Percentiles rank a stretch among this genome's conserved stretches.
Evolutionary conservation across 2,329 filamentous ascomycete species (phyloP).

Genomic region (Fusarium devonianum): DNA sequence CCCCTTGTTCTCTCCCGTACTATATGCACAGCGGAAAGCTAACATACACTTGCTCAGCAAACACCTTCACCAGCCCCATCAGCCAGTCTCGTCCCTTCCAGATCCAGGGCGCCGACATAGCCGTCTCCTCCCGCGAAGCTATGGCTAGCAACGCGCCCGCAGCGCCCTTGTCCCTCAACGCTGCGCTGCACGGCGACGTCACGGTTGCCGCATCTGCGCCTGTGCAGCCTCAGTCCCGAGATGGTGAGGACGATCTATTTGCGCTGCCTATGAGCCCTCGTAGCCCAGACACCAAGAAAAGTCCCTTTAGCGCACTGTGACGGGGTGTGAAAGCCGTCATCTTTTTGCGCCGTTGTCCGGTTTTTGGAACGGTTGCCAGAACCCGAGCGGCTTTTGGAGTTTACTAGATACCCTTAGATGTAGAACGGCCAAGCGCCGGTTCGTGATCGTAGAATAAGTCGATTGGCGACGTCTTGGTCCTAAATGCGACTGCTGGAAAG

Average conservation of each 20-base stretch:
- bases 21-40: constrained; percentile 24
- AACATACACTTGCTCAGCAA: constrained; percentile 38
- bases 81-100: constrained; percentile 46
- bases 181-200: constrained; percentile 40
- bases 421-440: constrained; percentile 26
- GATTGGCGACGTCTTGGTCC: neutral
- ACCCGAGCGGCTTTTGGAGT: constrained; percentile 3
- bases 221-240: constrained; percentile 30
- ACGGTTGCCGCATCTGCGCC: constrained; percentile 25
- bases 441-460: no score
- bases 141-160: constrained; percentile 38
- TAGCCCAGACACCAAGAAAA: constrained; percentile 84
- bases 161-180: constrained; percentile 46
- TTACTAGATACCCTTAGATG: constrained; percentile 26
- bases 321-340: neutral
- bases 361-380: neutral
- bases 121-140: constrained; percentile 47
- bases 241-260: constrained; percentile 79
- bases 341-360: neutral
- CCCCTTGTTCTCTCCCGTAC: constrained; percentile 1
- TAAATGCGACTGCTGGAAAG: neutral
- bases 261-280: constrained; percentile 86
- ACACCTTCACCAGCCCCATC: constrained; percentile 46
- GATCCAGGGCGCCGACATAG: constrained; percentile 45
- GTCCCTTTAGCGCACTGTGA: constrained; percentile 72